Base-by-base conservation (phyloP, 129 eudicot species). In the Scalesia atractyloides region DNA sequence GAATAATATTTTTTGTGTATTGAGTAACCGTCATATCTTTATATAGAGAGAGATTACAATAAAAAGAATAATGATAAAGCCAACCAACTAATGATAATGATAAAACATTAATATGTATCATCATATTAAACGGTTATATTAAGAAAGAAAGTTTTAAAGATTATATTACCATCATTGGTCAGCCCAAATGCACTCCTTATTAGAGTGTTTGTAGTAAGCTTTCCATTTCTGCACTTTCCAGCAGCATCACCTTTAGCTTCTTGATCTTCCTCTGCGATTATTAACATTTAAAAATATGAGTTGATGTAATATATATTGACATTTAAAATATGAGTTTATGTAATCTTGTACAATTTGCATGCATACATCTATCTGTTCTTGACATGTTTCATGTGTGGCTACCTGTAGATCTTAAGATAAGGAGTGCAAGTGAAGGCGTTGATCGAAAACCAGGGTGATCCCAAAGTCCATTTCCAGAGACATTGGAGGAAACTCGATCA, bases 361-460 rank as follows among this genome's bases (percentile, higher is more conserved):
- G 48, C 37, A 70, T 36, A 36, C 59, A 52, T 52, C 0, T 11
- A 26, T 19, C 9, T 9, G 2, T 22, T 34, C 7, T 60, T 46
- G 17, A 30, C 30, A 46, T 15, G 30, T 30, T 33, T 1, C 16
- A 9, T 2, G 54, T 2, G 54, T 61, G 17, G 24, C 26, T 59
- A 87, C 96, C 96, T 57, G 78, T 44, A 34, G 82, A 69, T 78
- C 97, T 75, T 44, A 92, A 15, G 43, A 77, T 1, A 20, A 75
- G 72, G 14, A 89, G 80, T 26, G 50, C 82, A 20, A 76, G 65
- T 17, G 96, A 73, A 17, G 88, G 76, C 0, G 75, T 49, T 4
- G 91, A 59, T 18, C 88, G 91, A 69, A 92, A 92, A 9, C 96
- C 96, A 0, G 74, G 74, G 69, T 83, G 84, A 68, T 92, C 87